Percentiles rank a stretch among this genome's conserved stretches.
Evolutionary conservation across 1,284 basidiomycete species (phyloP).

Genomic region (Pulveroboletus ridleyi): DNA sequence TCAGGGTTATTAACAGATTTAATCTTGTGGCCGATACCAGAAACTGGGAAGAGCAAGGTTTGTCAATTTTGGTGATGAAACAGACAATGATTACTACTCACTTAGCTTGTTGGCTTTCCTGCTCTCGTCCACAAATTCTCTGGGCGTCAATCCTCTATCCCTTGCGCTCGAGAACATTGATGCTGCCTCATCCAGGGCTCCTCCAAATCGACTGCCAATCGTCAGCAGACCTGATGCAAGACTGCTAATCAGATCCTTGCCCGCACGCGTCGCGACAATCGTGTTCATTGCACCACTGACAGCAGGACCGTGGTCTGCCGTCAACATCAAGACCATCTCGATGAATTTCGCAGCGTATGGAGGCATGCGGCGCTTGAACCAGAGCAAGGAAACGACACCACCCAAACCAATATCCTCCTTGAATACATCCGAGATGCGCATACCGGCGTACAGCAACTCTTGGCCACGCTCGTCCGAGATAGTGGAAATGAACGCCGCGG

Average conservation of each 20-base stretch:
- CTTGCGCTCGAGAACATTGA: conserved; percentile 93
- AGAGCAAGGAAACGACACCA: conserved; percentile 95
- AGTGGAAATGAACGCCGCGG: conserved; percentile 99
- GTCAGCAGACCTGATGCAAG: conserved; percentile 96
- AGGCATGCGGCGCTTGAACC: conserved; percentile 96
- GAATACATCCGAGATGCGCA: conserved; percentile 99
- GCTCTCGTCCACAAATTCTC: conserved; percentile 97
- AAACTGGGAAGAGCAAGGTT: conserved; percentile 56
- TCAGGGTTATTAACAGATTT: conserved; percentile 99
- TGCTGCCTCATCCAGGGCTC: conserved; percentile 98
- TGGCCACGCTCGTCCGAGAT: conserved; percentile 99
- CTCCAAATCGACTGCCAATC: conserved; percentile 98
- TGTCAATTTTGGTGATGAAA: neutral
- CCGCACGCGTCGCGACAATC: conserved; percentile 98
- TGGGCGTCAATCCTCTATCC: conserved; percentile 91
- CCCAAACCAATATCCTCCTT: conserved; percentile 97
- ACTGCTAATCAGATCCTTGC: conserved; percentile 98
- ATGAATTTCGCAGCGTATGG: conserved; percentile 94
- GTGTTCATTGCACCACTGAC: conserved; percentile 99
- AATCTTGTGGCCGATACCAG: conserved; percentile 99
- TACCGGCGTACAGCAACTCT: conserved; percentile 98
- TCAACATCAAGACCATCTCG: conserved; percentile 99
- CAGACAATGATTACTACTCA: conserved; percentile 41
- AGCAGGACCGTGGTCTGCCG: conserved; percentile 98
- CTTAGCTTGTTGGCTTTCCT: conserved; percentile 97